Evolutionary conservation across 2,329 filamentous ascomycete genomes (phyloP), one percentile per base, ranked within the genome.

Genomic region (Lasiodiplodia hormozganensis): DNA sequence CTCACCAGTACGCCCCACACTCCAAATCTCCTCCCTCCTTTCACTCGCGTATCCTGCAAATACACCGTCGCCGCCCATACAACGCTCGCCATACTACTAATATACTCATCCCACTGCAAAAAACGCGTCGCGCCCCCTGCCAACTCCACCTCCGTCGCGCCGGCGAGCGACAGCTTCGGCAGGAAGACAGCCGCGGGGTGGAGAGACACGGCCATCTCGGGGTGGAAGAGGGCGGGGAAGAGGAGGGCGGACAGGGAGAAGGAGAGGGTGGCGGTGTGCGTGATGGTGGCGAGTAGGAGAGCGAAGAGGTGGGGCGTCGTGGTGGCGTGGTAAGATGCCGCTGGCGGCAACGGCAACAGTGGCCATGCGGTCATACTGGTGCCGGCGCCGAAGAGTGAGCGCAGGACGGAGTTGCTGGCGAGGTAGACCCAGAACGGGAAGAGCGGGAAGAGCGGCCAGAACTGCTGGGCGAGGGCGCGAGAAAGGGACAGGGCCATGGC

Each of bases 151-250:
- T 25, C 25, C 25, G 25, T 25, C 25, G 25, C 25, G 25, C 25
- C 25, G 25, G 16, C 43, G 4, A 10, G 4, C 1, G 65, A 53
- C 28, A 16, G 5, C 5, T 18, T 36, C 1, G 65, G 65, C 3
- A 68, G 47, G 65, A 62, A 68, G 65, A 62, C 54, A 56, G 14
- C 12, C 16, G 47, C 8, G 43, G 65, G 65, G 23, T 68, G 54
- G 21, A 68, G 18, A 5, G 65, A 34, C 1, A 14, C 8, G 38
- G 54, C 18, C 8, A 47, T 38, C n/a, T 18, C 16, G n/a, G 65
- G 34, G n/a, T 34, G 14, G 36, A 68, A 62, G 31, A 60, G 43
- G 4, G 31, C 1, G 7, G 65, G 65, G 28, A 53, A 16, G 54
- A 68, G 16, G 40, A 47, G 7, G 18, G 65, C 11, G 31, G 43